A percentile compares a stretch with the other conserved stretches of the same genome.
phyloP scores from a whole-genome alignment of 768 basidiomycete genomes.

The Tylopilus rubrobrunneus region DNA sequence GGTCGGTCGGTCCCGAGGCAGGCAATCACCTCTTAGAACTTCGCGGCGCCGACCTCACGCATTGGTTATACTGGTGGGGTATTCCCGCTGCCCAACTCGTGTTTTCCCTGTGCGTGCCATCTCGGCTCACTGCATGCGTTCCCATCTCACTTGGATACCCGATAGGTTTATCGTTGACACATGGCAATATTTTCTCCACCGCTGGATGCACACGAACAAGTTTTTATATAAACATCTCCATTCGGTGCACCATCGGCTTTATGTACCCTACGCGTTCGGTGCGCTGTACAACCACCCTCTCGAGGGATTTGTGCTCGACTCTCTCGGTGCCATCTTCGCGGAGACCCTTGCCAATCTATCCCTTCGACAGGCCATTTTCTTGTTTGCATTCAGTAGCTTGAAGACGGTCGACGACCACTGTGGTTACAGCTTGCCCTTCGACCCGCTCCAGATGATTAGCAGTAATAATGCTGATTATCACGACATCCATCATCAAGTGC shows the following conservation, averaged over 20 bases:
- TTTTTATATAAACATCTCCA: conserved; percentile 91
- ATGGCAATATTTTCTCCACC: conserved; percentile 97
- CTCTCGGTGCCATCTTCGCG: conserved; percentile 73
- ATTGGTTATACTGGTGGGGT: conserved; percentile 90
- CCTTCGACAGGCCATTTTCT: conserved; percentile 75
- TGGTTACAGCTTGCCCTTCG: conserved; percentile 85
- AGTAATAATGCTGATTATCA: conserved; percentile 95
- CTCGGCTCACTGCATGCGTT: neutral
- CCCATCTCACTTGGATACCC: neutral
- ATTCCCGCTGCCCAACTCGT: conserved; percentile 72
- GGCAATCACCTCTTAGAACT: conserved; percentile 35
- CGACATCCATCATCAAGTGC: conserved; percentile 94
- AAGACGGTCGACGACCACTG: conserved; percentile 98
- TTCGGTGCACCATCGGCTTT: conserved; percentile 91
- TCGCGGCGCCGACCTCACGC: conserved; percentile 43
- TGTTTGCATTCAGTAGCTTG: conserved; percentile 79
- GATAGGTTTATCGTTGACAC: conserved; percentile 89
- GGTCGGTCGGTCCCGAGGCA: conserved; percentile 40
- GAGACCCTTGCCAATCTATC: conserved; percentile 66
- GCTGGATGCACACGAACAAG: conserved; percentile 84
- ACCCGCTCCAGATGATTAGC: conserved; percentile 83
- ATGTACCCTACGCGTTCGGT: conserved; percentile 96
- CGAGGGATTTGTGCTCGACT: conserved; percentile 90
- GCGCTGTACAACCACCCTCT: conserved; percentile 97
- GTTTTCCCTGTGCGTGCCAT: conserved; percentile 73